Evolutionary conservation across 2,329 filamentous ascomycete genomes (phyloP), one percentile per base, ranked within the genome.

Genomic region (Calonectria pseudoturangicola): DNA sequence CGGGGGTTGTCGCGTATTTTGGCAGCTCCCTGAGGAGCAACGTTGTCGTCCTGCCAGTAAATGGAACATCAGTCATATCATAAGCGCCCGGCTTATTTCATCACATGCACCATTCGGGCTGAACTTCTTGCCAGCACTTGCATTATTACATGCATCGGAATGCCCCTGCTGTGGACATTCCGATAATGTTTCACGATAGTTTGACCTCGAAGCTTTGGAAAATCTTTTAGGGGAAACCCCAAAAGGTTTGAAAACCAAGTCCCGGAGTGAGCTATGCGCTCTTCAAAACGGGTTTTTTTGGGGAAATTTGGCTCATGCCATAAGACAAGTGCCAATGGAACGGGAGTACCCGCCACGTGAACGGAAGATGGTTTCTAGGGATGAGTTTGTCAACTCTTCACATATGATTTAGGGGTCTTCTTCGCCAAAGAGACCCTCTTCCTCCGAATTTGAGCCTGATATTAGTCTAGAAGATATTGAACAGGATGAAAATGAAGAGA

Each of bases 1-100:
- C n/a, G 45, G n/a, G n/a, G 45, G 45, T 25, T 48, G 45, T 48
- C 18, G n/a, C n/a, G 45, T 48, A 48, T 48, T 48, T 48, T 48
- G n/a, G 45, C 45, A 48, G 45, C 45, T 48, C n/a, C n/a, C 45
- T 48, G 45, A 21, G 18, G 45, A 48, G 45, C 45, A 48, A 13
- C 45, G 45, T 9, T 25, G 45, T 48, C 45, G n/a, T 25, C 45
- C 45, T 48, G 45, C 45, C 6, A 48, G 45, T 13, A 48, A 48
- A 48, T 48, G 45, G 18, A 13, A 25, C n/a, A 48, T 48, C n/a
- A 6, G n/a, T 48, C 45, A 48, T 48, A 4, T 48, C n/a, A 25
- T 48, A 21, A 48, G 45, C n/a, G 45, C 45, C 18, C 45, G 45
- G 4, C 45, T 48, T 12, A 48, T 48, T 25, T 48, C 45, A 25